phyloP scores from a whole-genome alignment of 164 flowering plant species.

The Pachysandra terminalis region DNA sequence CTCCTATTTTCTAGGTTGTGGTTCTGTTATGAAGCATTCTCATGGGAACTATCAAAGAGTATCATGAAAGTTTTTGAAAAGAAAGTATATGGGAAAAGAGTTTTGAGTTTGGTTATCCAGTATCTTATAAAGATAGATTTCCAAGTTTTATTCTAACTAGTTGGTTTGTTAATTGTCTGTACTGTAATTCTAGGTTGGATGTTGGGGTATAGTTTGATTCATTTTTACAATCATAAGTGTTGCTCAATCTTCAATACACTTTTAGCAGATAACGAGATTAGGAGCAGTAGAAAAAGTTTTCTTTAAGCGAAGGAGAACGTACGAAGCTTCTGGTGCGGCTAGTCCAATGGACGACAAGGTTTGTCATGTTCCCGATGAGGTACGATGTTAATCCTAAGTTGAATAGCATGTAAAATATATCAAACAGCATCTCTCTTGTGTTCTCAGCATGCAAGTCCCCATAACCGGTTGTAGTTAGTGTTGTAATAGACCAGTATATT shows the following conservation, averaged over 20 bases:
- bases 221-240: background rate
- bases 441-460: constrained; percentile 96
- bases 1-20: background rate
- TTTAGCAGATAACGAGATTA: background rate
- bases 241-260: background rate
- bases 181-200: background rate
- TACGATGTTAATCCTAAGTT: constrained; percentile 91
- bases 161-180: background rate
- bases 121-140: no score
- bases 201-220: background rate
- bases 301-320: constrained; percentile 25
- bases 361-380: constrained; percentile 98
- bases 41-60: no score
- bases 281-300: background rate
- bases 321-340: constrained; percentile 93
- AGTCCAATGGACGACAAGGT: constrained; percentile 94
- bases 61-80: no score
- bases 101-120: no score
- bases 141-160: background rate
- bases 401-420: constrained; percentile 86
- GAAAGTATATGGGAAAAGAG: no score
- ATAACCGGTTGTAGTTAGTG: constrained; percentile 91
- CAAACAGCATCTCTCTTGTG: constrained; percentile 88
- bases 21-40: no score
- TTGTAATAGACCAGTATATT: constrained; percentile 94